Percentiles rank a stretch among this genome's conserved stretches.
phyloP scores from a whole-genome alignment of 2,329 filamentous ascomycete species.

The Colletotrichum camelliae region DNA sequence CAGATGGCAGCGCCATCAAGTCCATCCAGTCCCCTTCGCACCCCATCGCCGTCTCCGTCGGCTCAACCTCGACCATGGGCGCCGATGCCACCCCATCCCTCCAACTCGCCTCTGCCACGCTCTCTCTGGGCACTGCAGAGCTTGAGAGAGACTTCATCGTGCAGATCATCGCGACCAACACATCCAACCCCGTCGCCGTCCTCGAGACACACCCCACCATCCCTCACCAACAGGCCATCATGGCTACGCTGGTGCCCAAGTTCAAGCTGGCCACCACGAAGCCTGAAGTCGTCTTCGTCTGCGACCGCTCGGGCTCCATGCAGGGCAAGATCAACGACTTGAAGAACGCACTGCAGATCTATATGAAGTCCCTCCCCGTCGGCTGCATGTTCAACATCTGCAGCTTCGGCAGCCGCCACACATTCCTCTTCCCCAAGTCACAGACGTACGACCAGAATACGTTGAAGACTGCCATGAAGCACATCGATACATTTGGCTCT shows the following conservation, averaged over 20 bases:
- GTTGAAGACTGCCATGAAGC: conserved; percentile 44
- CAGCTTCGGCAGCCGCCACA: conserved; percentile 61
- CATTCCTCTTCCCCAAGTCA: conserved; percentile 55
- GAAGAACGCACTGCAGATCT: conserved; percentile 62
- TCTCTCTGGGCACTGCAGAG: conserved; percentile 56
- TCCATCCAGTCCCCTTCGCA: conserved; percentile 72
- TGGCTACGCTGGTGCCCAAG: conserved; percentile 74
- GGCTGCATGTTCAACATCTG: conserved; percentile 74
- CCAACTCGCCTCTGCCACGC: conserved; percentile 65
- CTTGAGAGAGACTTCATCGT: conserved; percentile 72
- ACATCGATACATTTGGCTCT: conserved; percentile 48
- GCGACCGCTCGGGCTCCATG: conserved; percentile 76
- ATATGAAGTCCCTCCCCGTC: conserved; percentile 69
- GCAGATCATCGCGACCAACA: conserved; percentile 65
- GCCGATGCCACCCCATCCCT: conserved; percentile 54
- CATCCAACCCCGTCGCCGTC: conserved; percentile 66
- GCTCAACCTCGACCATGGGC: conserved; percentile 53
- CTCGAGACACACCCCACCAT: conserved; percentile 70
- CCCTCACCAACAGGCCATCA: conserved; percentile 67
- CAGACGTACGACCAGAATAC: conserved; percentile 49
- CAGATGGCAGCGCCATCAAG: conserved; percentile 60
- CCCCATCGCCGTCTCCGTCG: conserved; percentile 69
- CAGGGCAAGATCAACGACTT: conserved; percentile 56
- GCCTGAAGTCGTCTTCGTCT: conserved; percentile 74
- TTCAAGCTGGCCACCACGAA: conserved; percentile 63